Evolutionary conservation across 176 grass and related monocot species (phyloP), one percentile per base, ranked within the genome.

Genomic region (Triticum urartu): DNA sequence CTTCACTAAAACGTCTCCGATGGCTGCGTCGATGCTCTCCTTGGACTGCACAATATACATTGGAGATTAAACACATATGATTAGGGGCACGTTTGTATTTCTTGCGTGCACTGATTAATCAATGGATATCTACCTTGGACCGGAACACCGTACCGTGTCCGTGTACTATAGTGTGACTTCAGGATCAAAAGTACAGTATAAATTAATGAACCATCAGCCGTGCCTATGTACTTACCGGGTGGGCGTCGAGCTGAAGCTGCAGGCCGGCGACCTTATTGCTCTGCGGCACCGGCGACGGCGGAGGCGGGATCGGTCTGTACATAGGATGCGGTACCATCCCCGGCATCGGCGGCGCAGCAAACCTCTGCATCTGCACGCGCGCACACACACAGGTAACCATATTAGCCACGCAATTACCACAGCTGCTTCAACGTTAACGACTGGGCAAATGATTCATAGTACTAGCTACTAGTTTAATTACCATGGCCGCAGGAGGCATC

Each of bases 1-100:
- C 90, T 91, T 94, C 68, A 68, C 92, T 91, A 99, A 93, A 92
- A 91, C 97, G 72, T 99, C 97, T 93, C 92, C 97, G 13, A 99
- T 99, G 87, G 97, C 97, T 79, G 86, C 87, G 48, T 99, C 97
- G 69, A 99, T 85, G 72, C 97, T 89, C 80, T 96, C 94, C 75
- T 83, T 93, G 13, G 94, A 93, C 97, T 99, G 85, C 68, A 82
- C 17, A 17, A 52, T 52, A 52, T 52, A 52, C 17, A 52, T 1
- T 2, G 48, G 48, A 5, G 17, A 52, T 52, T 0, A 15, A 15
- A 52, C 48, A 47, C 45, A 13, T 47, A 13, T 38, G 0, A 45
- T 47, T 15, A 15, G 4, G 13, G 40, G 2, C 40, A 10, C 43
- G 40, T 10, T 35, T 35, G 34, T 35, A 35, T 35, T 35, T 35